A percentile compares a stretch with the other conserved stretches of the same genome.
Evolutionary conservation across 23 red algal genomes (phyloP).

Genomic region (Gracilaria vermiculophylla): DNA sequence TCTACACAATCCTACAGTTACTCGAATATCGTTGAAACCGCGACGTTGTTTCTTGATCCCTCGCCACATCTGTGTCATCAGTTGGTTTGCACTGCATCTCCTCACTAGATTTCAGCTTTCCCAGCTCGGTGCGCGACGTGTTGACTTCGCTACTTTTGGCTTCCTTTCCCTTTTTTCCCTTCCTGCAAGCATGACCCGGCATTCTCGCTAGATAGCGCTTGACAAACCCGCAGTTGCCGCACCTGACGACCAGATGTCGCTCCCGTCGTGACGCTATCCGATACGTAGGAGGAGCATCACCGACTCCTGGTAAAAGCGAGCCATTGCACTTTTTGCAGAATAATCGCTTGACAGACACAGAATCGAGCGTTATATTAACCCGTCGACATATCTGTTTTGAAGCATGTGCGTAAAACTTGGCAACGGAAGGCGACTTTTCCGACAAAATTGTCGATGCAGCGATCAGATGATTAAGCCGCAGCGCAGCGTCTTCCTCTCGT

Average conservation of each 20-base stretch:
- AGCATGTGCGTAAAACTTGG: conserved; percentile 29
- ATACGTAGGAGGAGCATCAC: not conserved
- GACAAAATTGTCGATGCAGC: conserved; percentile 37
- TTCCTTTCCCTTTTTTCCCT: not conserved
- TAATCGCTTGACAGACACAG: conserved; percentile 52
- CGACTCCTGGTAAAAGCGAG: conserved; percentile 24
- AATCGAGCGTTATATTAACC: conserved; percentile 58
- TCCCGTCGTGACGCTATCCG: conserved; percentile 30
- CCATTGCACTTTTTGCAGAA: conserved; percentile 61
- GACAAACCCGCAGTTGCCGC: conserved; percentile 34
- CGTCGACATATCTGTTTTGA: conserved; percentile 62
- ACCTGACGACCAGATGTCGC: conserved; percentile 38
- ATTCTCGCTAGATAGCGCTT: conserved; percentile 35
- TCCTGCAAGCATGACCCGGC: not conserved
- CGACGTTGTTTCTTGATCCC: not conserved
- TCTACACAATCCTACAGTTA: not conserved
- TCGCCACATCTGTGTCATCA: not conserved
- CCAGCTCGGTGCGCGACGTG: not conserved
- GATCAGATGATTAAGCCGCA: conserved; percentile 51
- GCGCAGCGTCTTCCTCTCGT: conserved; percentile 48
- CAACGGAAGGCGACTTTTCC: conserved; percentile 39
- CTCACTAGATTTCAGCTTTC: not conserved
- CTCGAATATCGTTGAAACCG: not conserved
- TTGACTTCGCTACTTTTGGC: not conserved
- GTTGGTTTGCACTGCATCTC: not conserved